These are phyloP conservation scores for Aphanomyces astaci DNA, from an alignment of 352 stramenopile genomes.

Conservation along the genomic window DNA sequence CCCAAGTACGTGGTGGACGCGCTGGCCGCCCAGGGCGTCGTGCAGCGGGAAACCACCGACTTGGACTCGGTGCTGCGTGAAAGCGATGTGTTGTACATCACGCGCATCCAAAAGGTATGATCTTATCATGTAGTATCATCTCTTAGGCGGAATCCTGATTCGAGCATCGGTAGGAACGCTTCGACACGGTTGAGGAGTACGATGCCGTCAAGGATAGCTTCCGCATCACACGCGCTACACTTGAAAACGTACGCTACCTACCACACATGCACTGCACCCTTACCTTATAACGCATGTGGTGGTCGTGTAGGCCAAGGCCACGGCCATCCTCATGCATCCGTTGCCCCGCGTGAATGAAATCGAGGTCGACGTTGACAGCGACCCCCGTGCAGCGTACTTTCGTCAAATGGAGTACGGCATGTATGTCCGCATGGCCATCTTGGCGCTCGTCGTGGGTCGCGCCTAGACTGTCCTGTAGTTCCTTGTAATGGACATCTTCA, in stretches of 20 bases:
- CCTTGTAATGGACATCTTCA: too few species aligned
- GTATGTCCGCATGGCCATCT: conserved; percentile 97
- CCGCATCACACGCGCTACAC: conserved; percentile 55
- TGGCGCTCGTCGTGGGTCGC: conserved; percentile 89
- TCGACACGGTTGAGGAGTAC: conserved; percentile 92
- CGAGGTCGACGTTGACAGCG: conserved; percentile 90
- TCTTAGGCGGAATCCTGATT: not conserved
- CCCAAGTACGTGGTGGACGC: conserved; percentile 75
- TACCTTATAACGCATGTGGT: not conserved
- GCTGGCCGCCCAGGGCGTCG: conserved; percentile 50
- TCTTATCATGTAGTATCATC: too few species aligned
- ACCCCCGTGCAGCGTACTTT: conserved; percentile 96
- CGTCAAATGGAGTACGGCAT: conserved; percentile 98
- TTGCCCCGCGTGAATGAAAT: conserved; percentile 98
- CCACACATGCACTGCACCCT: not conserved
- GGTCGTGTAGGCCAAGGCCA: conserved; percentile 65
- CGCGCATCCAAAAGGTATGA: conserved; percentile 89
- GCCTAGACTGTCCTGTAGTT: conserved; percentile 32
- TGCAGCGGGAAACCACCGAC: conserved; percentile 81
- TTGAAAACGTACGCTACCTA: conserved; percentile 32
- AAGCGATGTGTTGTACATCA: conserved; percentile 98
- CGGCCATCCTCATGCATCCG: conserved; percentile 97
- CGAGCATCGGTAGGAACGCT: conserved; percentile 81
- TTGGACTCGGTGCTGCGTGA: conserved; percentile 82
- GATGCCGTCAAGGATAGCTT: conserved; percentile 91